Evolutionary conservation across 257 asterid genomes (phyloP).

Genomic region (Jaltomata sinuosa): DNA sequence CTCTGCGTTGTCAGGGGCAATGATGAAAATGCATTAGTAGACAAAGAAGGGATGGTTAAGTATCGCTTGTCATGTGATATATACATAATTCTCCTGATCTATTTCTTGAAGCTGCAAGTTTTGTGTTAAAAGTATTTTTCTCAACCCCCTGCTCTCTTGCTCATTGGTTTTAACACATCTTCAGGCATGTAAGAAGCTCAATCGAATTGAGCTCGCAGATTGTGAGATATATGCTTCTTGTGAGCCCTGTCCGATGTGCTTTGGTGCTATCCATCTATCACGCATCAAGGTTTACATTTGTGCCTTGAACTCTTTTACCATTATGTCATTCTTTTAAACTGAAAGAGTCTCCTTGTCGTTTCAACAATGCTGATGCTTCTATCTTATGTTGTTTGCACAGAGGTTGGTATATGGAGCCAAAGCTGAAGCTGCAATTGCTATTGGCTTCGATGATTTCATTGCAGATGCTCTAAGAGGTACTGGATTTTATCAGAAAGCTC

Average conservation of each 20-base stretch:
- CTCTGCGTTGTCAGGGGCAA: neutral
- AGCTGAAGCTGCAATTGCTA: slow-evolving; percentile 97
- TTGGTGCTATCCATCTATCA: slow-evolving; percentile 98
- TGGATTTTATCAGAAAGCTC: slow-evolving; percentile 81
- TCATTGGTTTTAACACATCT: neutral
- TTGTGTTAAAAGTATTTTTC: neutral
- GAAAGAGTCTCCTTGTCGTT: neutral
- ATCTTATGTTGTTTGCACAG: slow-evolving; percentile 21
- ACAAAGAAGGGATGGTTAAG: neutral
- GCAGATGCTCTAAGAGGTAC: slow-evolving; percentile 96
- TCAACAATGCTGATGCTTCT: neutral
- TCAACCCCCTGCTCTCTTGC: neutral
- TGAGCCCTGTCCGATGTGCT: slow-evolving; percentile 98
- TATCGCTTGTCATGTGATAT: neutral
- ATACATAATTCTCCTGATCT: neutral
- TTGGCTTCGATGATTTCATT: slow-evolving; percentile 93
- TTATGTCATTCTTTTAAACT: neutral
- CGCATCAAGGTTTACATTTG: slow-evolving; percentile 54
- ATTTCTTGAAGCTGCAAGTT: neutral
- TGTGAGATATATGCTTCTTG: slow-evolving; percentile 97
- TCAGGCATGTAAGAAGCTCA: slow-evolving; percentile 97
- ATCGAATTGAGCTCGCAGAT: slow-evolving; percentile 81
- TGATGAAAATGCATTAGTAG: neutral
- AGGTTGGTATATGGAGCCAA: slow-evolving; percentile 94
- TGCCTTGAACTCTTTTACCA: neutral